phyloP scores from a whole-genome alignment of 192 early-diverging fungal genomes.

The Anaeromyces robustus region DNA sequence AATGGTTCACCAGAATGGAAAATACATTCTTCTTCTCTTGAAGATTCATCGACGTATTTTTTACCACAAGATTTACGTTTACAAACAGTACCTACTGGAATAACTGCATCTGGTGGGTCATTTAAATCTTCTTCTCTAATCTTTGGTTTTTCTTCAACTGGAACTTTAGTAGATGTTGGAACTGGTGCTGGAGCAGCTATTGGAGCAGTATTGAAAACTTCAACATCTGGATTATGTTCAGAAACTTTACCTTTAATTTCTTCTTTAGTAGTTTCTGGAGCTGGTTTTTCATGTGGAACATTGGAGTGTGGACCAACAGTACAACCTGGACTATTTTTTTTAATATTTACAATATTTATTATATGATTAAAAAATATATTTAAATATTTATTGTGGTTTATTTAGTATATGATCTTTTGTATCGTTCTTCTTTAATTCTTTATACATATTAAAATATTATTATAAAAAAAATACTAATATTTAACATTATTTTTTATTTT shows the following conservation, averaged over 20 bases:
- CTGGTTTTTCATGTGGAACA: conserved; percentile 6
- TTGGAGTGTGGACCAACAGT: conserved; percentile 54
- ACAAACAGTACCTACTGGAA: conserved; percentile 61
- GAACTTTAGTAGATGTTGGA: background rate
- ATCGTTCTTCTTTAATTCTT: too few relatives aligned
- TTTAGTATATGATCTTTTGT: too few relatives aligned
- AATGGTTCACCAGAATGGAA: conserved; percentile 82
- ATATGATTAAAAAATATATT: too few relatives aligned
- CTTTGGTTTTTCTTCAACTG: conserved; percentile 13
- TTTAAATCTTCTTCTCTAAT: conserved; percentile 50
- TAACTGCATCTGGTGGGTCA: conserved; percentile 57
- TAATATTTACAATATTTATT: too few relatives aligned
- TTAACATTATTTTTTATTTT: background rate
- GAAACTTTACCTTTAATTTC: background rate
- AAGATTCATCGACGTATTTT: conserved; percentile 40
- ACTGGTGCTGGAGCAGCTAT: background rate
- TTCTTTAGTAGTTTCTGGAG: background rate
- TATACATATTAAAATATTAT: too few relatives aligned
- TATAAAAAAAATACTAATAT: too few relatives aligned
- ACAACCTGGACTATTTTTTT: conserved; percentile 58
- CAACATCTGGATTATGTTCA: background rate
- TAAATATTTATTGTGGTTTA: too few relatives aligned
- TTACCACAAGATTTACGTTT: conserved; percentile 66
- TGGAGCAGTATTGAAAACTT: background rate
- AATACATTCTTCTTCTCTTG: conserved; percentile 39